Evolutionary conservation across 202 grass and related monocot species (phyloP), one percentile per base, ranked within the genome.

Genomic region (Zoysia matrella): DNA sequence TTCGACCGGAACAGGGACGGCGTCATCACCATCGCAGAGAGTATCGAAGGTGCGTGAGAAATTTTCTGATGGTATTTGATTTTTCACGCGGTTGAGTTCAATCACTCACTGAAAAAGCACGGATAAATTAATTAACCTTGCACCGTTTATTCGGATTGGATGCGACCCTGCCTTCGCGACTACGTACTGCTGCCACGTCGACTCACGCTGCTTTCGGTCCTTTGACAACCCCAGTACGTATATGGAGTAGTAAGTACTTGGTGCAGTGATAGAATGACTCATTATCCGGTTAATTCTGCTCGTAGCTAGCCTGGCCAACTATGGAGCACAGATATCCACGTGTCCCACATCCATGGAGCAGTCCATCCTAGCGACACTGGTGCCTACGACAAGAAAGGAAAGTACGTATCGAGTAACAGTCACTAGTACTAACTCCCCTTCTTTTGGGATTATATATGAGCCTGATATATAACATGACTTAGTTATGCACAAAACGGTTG

Each of bases 331-430:
- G 6, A 76, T 1, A 76, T 76, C 16, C 56, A 76, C 5, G 5
- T 76, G 56, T 76, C 73, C n/a, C 73, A 76, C 73, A 76, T 76
- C 56, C n/a, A 76, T 9, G 16, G 57, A 36, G 73, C 73, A 1
- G 11, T 76, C 8, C 73, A 76, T 49, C 44, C 55, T 47, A 75
- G 73, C 30, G 56, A 76, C n/a, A 61, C 16, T 7, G 73, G 56
- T 49, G 55, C 44, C n/a, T 62, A 48, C 3, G 55, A 76, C 18
- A 62, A 47, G 44, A 76, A 5, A 8, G 73, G 73, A 39, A 62
- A 12, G 73, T 76, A 76, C 10, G 52, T 43, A 62, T 18, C 60
- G 39, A 62, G 7, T 11, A 65, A 12, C 30, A 36, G 30, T 36
- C 30, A 36, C 30, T 36, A 36, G 30, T 36, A 36, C 30, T 36